phyloP scores from a whole-genome alignment of 2,329 filamentous ascomycete species.

The Cryphonectria carpinicola region DNA sequence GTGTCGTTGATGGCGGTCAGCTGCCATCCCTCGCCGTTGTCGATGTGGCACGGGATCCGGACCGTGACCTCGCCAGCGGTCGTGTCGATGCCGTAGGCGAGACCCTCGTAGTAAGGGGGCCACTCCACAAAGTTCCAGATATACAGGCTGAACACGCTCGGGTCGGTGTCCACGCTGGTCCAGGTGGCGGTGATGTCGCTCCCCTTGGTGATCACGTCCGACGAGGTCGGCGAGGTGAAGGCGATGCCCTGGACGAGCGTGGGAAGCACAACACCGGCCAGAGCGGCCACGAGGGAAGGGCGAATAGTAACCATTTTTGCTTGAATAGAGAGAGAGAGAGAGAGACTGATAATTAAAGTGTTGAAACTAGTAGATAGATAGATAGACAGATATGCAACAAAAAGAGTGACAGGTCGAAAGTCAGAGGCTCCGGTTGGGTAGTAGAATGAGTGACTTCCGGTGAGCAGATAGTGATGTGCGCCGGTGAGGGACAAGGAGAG shows the following conservation, averaged over 20 bases:
- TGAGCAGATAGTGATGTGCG: conserved; percentile 4
- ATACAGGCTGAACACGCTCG: conserved; percentile 24
- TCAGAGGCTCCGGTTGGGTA: not conserved
- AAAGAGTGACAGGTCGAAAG: not conserved
- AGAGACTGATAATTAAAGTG: not conserved
- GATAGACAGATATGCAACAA: not conserved
- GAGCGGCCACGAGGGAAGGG: conserved; percentile 3
- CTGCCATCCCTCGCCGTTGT: conserved; percentile 19
- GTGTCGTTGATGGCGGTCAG: conserved; percentile 27
- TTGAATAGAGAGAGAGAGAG: not conserved
- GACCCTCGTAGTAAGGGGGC: conserved; percentile 26
- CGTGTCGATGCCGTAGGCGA: conserved; percentile 22
- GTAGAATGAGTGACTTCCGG: conserved; percentile 15
- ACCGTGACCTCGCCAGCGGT: conserved; percentile 1
- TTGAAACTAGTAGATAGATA: too few relatives aligned
- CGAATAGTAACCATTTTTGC: conserved; percentile 6
- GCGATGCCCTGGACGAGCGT: conserved; percentile 18
- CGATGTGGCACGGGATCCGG: conserved; percentile 21
- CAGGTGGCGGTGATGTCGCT: conserved; percentile 18
- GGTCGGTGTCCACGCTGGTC: conserved; percentile 20
- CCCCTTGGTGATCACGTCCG: conserved; percentile 9
- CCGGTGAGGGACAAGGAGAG: not conserved
- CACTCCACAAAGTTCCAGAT: conserved; percentile 27
- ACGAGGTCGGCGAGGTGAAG: conserved; percentile 17
- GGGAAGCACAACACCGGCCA: conserved; percentile 11